Evolutionary conservation across 78 protist species (phyloP).

Genomic region (Mastigamoeba balamuthi): DNA sequence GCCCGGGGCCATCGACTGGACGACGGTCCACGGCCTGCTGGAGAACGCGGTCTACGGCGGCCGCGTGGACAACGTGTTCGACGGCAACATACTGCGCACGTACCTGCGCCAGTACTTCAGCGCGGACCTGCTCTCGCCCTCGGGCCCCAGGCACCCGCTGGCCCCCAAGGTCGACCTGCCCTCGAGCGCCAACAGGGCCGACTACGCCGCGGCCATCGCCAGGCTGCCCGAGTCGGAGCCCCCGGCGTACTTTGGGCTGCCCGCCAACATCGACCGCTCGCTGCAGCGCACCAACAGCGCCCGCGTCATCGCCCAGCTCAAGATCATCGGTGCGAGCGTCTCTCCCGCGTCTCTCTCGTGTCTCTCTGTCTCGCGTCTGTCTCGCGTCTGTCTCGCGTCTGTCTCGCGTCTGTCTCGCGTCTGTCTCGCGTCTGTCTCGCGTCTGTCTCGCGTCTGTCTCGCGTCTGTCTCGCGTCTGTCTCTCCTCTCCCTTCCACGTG

Average conservation of each 20-base stretch:
- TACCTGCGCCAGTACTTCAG: conserved; percentile 47
- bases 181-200: not conserved
- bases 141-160: not conserved
- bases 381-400: too few relatives aligned
- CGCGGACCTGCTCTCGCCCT: not conserved
- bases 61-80: conserved; percentile 76
- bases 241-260: conserved; percentile 60
- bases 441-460: too few relatives aligned
- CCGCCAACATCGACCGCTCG: conserved; percentile 56
- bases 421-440: too few relatives aligned
- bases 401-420: too few relatives aligned
- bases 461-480: too few relatives aligned
- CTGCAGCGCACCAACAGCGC: conserved; percentile 6
- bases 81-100: conserved; percentile 44
- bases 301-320: not conserved
- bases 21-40: conserved; percentile 29
- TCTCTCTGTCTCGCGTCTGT: too few relatives aligned
- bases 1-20: conserved; percentile 36
- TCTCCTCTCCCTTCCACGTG: too few relatives aligned
- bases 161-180: not conserved
- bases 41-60: conserved; percentile 53
- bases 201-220: not conserved
- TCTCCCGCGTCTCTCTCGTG: too few relatives aligned
- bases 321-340: not conserved
- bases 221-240: conserved; percentile 39